Evolutionary conservation across 2,329 filamentous ascomycete species (phyloP).

Genomic region (Helminthosporium solani): DNA sequence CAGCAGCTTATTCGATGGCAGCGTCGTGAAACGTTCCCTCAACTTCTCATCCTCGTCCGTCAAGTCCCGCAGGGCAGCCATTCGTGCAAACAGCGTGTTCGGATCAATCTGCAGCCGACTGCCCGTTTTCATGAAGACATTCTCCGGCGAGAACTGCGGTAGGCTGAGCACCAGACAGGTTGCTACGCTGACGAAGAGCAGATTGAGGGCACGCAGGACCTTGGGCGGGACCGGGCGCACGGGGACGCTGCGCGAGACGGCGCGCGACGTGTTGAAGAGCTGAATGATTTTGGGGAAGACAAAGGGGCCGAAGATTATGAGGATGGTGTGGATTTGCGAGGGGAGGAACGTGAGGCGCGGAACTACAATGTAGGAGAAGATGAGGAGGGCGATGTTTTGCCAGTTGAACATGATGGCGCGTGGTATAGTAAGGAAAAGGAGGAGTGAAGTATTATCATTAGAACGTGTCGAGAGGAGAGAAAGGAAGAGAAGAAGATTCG

Average conservation of each 20-base stretch:
- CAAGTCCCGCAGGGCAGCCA: slow-evolving; percentile 61
- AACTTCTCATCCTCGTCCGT: slow-evolving; percentile 65
- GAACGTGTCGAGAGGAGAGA: too few relatives aligned
- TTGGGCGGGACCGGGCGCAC: slow-evolving; percentile 57
- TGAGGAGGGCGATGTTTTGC: slow-evolving; percentile 33
- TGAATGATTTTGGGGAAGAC: slow-evolving; percentile 66
- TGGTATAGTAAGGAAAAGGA: not conserved
- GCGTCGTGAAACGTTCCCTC: slow-evolving; percentile 60
- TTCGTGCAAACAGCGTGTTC: slow-evolving; percentile 78
- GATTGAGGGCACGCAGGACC: slow-evolving; percentile 58
- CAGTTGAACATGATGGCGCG: slow-evolving; percentile 31
- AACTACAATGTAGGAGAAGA: slow-evolving; percentile 39
- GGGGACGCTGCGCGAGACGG: slow-evolving; percentile 45
- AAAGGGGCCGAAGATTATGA: slow-evolving; percentile 66
- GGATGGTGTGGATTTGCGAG: slow-evolving; percentile 32
- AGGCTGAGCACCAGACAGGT: slow-evolving; percentile 63
- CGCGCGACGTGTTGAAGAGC: slow-evolving; percentile 61
- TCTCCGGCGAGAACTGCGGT: slow-evolving; percentile 69
- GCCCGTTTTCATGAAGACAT: slow-evolving; percentile 75
- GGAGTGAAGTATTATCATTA: too few relatives aligned
- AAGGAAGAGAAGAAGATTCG: too few relatives aligned
- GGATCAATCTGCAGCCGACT: slow-evolving; percentile 84
- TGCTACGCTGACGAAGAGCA: slow-evolving; percentile 59
- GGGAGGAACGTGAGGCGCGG: slow-evolving; percentile 42
- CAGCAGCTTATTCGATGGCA: slow-evolving; percentile 69